Evolutionary conservation across 192 early-diverging fungal genomes (phyloP).

Genomic region (Mortierella hygrophila): DNA sequence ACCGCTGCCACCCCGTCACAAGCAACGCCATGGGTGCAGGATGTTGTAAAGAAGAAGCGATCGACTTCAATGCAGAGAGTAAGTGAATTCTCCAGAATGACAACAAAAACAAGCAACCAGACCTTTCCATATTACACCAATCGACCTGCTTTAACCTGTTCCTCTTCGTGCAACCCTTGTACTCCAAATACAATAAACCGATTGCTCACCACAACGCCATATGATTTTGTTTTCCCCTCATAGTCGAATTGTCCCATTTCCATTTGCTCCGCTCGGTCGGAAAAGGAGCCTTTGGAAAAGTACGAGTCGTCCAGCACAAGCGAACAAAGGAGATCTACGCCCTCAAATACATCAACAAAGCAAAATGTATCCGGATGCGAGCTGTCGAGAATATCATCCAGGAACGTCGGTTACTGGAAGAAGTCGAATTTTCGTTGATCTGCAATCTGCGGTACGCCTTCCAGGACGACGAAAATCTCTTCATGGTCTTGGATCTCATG

Average conservation of each 20-base stretch:
- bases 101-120: neutral
- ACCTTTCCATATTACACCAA: neutral
- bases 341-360: constrained; percentile 98
- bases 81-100: constrained; percentile 2
- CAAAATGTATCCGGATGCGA: constrained; percentile 87
- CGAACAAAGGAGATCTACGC: constrained; percentile 83
- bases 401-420: constrained; percentile 89
- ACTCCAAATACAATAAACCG: neutral
- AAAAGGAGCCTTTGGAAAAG: constrained; percentile 97
- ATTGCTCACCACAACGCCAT: neutral
- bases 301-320: constrained; percentile 93
- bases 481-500: constrained; percentile 96
- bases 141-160: neutral
- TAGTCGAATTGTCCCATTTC: constrained; percentile 91
- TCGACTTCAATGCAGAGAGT: constrained; percentile 83
- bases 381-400: constrained; percentile 92
- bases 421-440: constrained; percentile 86
- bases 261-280: constrained; percentile 91
- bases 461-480: constrained; percentile 94
- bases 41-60: constrained; percentile 72
- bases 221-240: neutral
- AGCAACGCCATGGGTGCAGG: constrained; percentile 58
- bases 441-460: constrained; percentile 96
- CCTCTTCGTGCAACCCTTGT: neutral
- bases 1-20: neutral